phyloP scores from a whole-genome alignment of 306 rosid species.

The Heteromeles arbutifolia region DNA sequence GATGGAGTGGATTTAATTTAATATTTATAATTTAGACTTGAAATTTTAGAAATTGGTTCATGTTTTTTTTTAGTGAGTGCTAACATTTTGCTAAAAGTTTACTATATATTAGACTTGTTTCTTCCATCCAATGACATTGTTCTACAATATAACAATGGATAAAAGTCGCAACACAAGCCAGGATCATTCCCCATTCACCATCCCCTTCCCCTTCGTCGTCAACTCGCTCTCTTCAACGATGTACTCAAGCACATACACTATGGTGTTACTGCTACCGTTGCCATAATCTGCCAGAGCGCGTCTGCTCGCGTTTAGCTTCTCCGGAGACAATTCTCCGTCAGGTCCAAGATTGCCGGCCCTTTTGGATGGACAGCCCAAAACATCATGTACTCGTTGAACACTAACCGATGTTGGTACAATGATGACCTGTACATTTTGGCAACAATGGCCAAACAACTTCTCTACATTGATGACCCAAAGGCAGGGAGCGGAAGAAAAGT shows the following conservation, averaged over 20 bases:
- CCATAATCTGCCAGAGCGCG: constrained; percentile 81
- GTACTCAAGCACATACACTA: constrained; percentile 79
- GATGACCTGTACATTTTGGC: too few relatives aligned
- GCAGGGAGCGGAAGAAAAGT: too few relatives aligned
- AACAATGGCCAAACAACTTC: too few relatives aligned
- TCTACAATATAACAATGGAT: not conserved
- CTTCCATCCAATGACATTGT: not conserved
- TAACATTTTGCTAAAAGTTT: not conserved
- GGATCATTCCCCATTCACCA: constrained; percentile 73
- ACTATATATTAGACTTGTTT: not conserved
- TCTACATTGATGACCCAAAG: too few relatives aligned
- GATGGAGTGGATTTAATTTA: constrained; percentile 29
- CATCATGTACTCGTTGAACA: constrained; percentile 37
- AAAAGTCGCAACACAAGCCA: constrained; percentile 17
- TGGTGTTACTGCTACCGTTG: constrained; percentile 81
- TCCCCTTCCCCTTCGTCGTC: constrained; percentile 34
- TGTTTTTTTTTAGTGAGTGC: not conserved
- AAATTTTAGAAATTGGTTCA: constrained; percentile 8
- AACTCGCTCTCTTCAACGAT: constrained; percentile 64
- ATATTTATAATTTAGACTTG: constrained; percentile 39
- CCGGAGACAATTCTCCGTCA: constrained; percentile 67
- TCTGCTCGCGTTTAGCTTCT: constrained; percentile 69
- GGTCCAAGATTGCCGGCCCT: constrained; percentile 85
- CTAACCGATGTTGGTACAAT: too few relatives aligned
- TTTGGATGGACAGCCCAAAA: constrained; percentile 97